Evolutionary conservation across 495 filamentous ascomycete species (phyloP).

Genomic region (Aspergillus nidulans): DNA sequence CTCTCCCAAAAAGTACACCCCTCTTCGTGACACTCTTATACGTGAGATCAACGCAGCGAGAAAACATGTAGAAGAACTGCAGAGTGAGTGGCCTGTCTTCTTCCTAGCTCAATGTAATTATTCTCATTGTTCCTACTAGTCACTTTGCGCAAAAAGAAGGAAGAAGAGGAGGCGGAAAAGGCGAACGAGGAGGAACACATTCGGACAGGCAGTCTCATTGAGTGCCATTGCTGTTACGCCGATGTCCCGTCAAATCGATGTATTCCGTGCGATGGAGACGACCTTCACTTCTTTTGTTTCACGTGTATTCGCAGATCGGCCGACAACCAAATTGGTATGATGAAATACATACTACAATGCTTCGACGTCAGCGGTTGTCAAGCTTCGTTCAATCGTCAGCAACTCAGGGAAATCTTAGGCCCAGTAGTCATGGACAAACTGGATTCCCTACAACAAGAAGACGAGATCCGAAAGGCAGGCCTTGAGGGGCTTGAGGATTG

Average conservation of each 20-base stretch:
- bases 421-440: constrained; percentile 52
- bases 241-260: constrained; percentile 62
- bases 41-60: constrained; percentile 31
- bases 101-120: not conserved
- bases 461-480: constrained; percentile 58
- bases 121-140: not conserved
- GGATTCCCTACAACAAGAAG: constrained; percentile 64
- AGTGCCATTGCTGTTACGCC: constrained; percentile 68
- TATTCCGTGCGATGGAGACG: constrained; percentile 58
- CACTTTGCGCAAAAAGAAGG: constrained; percentile 23
- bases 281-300: constrained; percentile 64
- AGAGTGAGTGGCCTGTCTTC: constrained; percentile 1
- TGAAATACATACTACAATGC: constrained; percentile 55
- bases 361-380: constrained; percentile 50
- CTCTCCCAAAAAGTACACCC: not conserved
- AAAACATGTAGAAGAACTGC: constrained; percentile 14
- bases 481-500: constrained; percentile 65
- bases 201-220: constrained; percentile 38
- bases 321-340: constrained; percentile 61
- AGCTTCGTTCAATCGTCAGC: constrained; percentile 42
- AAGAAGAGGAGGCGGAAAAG: constrained; percentile 39
- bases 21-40: constrained; percentile 5
- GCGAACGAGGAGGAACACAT: constrained; percentile 44
- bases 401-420: constrained; percentile 55
- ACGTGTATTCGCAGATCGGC: constrained; percentile 60